Conservation (phyloP, 2,329 filamentous ascomycete genomes). For the Pestalotiopsis fici region DNA sequence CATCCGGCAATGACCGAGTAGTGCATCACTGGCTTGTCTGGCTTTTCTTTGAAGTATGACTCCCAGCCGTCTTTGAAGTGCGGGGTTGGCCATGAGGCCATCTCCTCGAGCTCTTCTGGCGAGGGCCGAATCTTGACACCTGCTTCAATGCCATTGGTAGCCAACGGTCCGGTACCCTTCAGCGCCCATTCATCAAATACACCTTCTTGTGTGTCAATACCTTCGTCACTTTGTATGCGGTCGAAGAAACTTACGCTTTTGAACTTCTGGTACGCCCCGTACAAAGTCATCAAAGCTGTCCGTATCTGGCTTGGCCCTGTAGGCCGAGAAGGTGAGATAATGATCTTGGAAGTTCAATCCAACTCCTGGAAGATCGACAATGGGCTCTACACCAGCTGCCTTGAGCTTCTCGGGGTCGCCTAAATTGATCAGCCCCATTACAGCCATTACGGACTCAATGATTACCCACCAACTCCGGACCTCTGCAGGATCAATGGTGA, state of each 20-base stretch:
- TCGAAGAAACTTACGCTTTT: conserved; percentile 53
- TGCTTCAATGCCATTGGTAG: conserved; percentile 79
- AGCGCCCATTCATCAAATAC: conserved; percentile 78
- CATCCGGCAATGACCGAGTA: conserved; percentile 75
- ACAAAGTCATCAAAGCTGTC: conserved; percentile 83
- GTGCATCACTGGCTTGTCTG: conserved; percentile 86
- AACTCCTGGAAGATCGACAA: conserved; percentile 72
- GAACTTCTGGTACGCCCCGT: conserved; percentile 70
- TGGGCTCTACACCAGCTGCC: conserved; percentile 66
- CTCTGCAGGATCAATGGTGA: conserved; percentile 76
- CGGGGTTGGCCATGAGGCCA: conserved; percentile 72
- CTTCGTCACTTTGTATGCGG: neutral
- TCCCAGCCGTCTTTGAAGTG: conserved; percentile 78
- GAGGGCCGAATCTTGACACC: conserved; percentile 78
- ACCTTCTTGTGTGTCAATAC: conserved; percentile 29
- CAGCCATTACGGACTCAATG: neutral
- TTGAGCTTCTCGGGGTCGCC: conserved; percentile 71
- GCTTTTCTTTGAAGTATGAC: conserved; percentile 81
- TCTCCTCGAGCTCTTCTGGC: conserved; percentile 65
- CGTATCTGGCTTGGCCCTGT: conserved; percentile 71
- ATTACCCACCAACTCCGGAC: conserved; percentile 62
- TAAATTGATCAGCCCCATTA: conserved; percentile 9
- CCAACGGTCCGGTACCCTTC: conserved; percentile 75
- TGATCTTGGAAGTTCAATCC: conserved; percentile 79
- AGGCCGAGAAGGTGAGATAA: conserved; percentile 71